Percentiles rank a stretch among this genome's conserved stretches.
These are phyloP conservation scores for Ophiognomonia clavigignenti-juglandacearum DNA, from an alignment of 2,329 filamentous ascomycete species.

Conservation along the genomic window DNA sequence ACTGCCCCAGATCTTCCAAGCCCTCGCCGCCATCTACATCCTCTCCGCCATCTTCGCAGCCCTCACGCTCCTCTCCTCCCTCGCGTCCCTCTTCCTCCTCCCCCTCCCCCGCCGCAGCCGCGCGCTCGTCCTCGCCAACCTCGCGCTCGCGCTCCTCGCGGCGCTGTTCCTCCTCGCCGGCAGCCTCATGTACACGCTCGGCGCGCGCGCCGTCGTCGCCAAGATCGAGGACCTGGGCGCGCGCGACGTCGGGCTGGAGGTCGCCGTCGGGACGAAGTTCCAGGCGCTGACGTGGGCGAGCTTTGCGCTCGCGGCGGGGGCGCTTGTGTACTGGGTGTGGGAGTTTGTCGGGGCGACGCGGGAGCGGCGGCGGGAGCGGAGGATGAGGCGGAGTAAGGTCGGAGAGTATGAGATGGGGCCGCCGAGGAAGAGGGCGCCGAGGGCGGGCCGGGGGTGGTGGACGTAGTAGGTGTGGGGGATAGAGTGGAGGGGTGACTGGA, in stretches of 20 bases:
- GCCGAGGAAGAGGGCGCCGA: background rate
- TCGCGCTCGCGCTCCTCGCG: constrained; percentile 31
- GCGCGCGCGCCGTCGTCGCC: constrained; percentile 34
- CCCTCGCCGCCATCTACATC: constrained; percentile 44
- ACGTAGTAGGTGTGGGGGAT: too few relatives aligned
- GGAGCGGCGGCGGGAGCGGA: constrained; percentile 22
- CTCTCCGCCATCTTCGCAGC: constrained; percentile 37
- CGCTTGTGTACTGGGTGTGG: constrained; percentile 36
- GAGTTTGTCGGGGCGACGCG: constrained; percentile 27
- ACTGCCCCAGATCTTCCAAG: constrained; percentile 45
- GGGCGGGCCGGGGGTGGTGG: too few relatives aligned
- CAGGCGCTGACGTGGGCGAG: constrained; percentile 42
- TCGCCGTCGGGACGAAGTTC: constrained; percentile 38
- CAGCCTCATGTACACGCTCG: constrained; percentile 38
- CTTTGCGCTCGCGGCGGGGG: constrained; percentile 37
- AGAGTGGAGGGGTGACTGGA: too few relatives aligned
- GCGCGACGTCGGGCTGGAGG: constrained; percentile 39
- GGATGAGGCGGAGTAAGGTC: background rate
- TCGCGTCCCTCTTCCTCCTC: constrained; percentile 26
- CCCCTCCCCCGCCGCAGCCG: too few relatives aligned
- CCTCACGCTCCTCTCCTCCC: constrained; percentile 35
- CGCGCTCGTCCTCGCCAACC: constrained; percentile 30
- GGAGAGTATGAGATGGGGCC: constrained; percentile 12
- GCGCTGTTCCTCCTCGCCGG: constrained; percentile 33
- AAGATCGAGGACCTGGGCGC: constrained; percentile 36